Evolutionary conservation across 1,284 basidiomycete species (phyloP), one percentile per base, ranked within the genome.

Genomic region (Mycena citricolor): DNA sequence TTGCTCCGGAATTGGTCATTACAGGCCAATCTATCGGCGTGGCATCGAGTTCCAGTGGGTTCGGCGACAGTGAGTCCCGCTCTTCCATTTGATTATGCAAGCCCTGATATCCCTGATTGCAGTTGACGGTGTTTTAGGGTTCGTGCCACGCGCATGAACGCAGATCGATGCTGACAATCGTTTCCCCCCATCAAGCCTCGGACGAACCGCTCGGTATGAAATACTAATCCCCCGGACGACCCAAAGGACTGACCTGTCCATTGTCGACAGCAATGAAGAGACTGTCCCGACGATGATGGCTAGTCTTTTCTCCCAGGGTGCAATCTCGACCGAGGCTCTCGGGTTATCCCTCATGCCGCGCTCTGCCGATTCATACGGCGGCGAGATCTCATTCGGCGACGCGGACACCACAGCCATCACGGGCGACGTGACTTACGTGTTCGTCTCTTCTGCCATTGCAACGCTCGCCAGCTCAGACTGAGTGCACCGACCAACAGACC

Each of bases 81-180:
- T n/a, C n/a, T n/a, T n/a, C n/a, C n/a, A n/a, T 70, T 39, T 66
- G 4, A 66, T 70, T 40, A 47, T 69, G 22, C 64, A 64, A 52
- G 57, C 44, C 25, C 53, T 37, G 29, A 20, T 29, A 17, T 20
- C 12, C 24, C 21, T 32, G 16, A 23, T 25, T 32, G 26, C n/a
- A 17, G 11, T 20, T 17, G 8, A 40, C 47, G n/a, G 3, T 39
- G 16, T 29, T 16, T 14, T 36, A 29, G 64, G 61, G 8, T 49
- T 67, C 19, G 68, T 64, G 16, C 65, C 26, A 52, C 31, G 13
- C 14, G 14, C 13, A 6, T 55, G 69, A 12, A 65, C 66, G 4
- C 26, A 52, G 32, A 21, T 14, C 4, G 8, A 23, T 4, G 34
- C 21, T n/a, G 21, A 36, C 14, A 24, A n/a, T n/a, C n/a, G n/a